Evolutionary conservation across 352 stramenopile genomes (phyloP).

Genomic region (Phytophthora pisi): DNA sequence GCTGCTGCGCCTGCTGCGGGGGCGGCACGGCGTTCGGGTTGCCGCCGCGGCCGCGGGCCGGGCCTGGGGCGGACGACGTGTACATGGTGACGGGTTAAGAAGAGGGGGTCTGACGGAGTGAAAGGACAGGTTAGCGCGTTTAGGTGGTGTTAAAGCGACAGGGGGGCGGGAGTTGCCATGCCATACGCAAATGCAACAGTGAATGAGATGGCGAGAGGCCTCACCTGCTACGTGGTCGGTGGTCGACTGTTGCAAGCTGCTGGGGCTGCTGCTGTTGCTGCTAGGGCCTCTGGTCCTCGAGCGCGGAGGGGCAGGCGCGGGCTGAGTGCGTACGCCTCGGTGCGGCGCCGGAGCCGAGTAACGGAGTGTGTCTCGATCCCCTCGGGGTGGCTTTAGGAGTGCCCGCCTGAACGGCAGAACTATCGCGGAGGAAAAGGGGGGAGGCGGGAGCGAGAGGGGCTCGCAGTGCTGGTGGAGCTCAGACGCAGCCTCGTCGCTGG

Average conservation of each 20-base stretch:
- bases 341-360: too few species aligned
- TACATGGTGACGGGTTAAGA: slow-evolving; percentile 50
- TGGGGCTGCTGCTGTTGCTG: too few species aligned
- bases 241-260: too few species aligned
- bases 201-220: background rate
- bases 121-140: too few species aligned
- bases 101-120: too few species aligned
- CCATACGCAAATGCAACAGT: too few species aligned
- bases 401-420: slow-evolving; percentile 22
- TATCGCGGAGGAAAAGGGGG: slow-evolving; percentile 33
- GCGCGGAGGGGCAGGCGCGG: background rate
- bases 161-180: too few species aligned
- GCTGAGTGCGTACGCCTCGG: background rate
- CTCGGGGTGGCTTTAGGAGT: slow-evolving; percentile 41
- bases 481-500: background rate
- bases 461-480: background rate
- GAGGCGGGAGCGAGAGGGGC: slow-evolving; percentile 36
- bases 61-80: slow-evolving; percentile 66
- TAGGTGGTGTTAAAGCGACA: too few species aligned
- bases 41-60: slow-evolving; percentile 54
- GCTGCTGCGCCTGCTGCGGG: slow-evolving; percentile 60
- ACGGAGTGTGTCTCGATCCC: slow-evolving; percentile 14
- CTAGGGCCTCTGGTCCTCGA: background rate
- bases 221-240: background rate
- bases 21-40: slow-evolving; percentile 51